A percentile compares a stretch with the other conserved stretches of the same genome.
Evolutionary conservation across 2,329 filamentous ascomycete species (phyloP).

Genomic region (Paecilomyces formosus): DNA sequence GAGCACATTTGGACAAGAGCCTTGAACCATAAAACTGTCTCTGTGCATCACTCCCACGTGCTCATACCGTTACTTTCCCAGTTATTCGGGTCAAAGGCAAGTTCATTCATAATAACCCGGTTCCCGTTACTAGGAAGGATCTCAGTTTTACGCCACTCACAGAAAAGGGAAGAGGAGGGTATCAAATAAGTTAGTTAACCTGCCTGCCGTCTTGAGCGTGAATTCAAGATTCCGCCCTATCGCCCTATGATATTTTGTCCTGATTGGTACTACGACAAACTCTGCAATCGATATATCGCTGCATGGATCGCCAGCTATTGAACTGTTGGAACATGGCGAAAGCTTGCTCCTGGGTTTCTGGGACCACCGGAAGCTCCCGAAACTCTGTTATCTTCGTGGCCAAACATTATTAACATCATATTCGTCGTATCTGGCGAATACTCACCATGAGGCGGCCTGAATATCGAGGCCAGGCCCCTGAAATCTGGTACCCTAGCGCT

Average conservation of each 20-base stretch:
- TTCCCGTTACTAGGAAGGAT: not conserved
- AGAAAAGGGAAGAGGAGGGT: not conserved
- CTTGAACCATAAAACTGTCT: not conserved
- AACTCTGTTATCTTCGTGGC: not conserved
- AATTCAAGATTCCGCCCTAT: not conserved
- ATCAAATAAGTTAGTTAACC: not conserved
- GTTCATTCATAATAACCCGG: not conserved
- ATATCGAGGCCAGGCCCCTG: not conserved
- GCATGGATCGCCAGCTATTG: not conserved
- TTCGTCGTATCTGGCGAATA: not conserved
- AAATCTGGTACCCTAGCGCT: not conserved
- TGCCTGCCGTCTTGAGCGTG: not conserved
- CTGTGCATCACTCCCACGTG: not conserved
- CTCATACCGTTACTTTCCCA: not conserved
- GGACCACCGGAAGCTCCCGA: not conserved
- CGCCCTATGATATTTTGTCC: not conserved
- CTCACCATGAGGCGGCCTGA: not conserved
- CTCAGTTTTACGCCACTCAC: not conserved
- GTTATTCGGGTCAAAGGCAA: not conserved
- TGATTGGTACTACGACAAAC: no score
- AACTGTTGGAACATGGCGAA: not conserved
- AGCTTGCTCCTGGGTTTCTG: not conserved
- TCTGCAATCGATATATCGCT: not conserved
- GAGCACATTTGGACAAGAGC: not conserved
- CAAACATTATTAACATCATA: not conserved